These are phyloP conservation scores for Phytopythium kandeliae DNA, from an alignment of 352 stramenopile genomes.

Conservation along the genomic window DNA sequence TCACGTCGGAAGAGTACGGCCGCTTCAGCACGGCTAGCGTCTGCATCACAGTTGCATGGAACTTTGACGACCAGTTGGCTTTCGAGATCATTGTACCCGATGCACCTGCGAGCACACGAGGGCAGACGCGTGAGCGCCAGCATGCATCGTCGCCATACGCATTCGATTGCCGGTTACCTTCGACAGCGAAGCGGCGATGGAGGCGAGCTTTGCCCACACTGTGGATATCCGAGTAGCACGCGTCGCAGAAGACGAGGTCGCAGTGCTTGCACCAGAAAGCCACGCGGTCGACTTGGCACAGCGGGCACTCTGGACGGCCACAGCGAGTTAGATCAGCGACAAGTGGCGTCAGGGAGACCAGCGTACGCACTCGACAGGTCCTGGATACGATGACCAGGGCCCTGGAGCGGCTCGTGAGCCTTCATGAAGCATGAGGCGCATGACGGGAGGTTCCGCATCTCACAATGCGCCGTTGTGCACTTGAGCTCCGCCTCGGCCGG, in stretches of 20 bases:
- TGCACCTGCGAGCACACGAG: conserved; percentile 16
- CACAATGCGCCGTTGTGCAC: conserved; percentile 18
- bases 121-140: neutral
- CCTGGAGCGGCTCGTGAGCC: conserved; percentile 11
- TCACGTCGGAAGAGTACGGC: neutral
- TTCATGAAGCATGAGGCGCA: conserved; percentile 20
- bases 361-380: conserved; percentile 24
- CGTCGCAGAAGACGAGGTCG: conserved; percentile 53
- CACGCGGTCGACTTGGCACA: conserved; percentile 43
- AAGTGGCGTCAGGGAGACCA: neutral
- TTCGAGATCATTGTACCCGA: conserved; percentile 31
- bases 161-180: too few relatives aligned
- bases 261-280: conserved; percentile 52
- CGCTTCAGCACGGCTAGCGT: conserved; percentile 17
- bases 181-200: conserved; percentile 32
- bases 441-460: conserved; percentile 4
- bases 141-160: neutral
- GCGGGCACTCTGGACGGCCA: conserved; percentile 40
- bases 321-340: conserved; percentile 5
- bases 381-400: conserved; percentile 11
- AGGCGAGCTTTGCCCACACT: conserved; percentile 18
- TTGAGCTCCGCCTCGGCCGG: conserved; percentile 14
- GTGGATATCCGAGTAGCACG: conserved; percentile 50
- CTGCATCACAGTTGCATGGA: conserved; percentile 33
- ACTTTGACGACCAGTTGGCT: conserved; percentile 38